A percentile compares a stretch with the other conserved stretches of the same genome.
phyloP scores from a whole-genome alignment of 192 early-diverging fungal species.

The Mortierella hygrophila region DNA sequence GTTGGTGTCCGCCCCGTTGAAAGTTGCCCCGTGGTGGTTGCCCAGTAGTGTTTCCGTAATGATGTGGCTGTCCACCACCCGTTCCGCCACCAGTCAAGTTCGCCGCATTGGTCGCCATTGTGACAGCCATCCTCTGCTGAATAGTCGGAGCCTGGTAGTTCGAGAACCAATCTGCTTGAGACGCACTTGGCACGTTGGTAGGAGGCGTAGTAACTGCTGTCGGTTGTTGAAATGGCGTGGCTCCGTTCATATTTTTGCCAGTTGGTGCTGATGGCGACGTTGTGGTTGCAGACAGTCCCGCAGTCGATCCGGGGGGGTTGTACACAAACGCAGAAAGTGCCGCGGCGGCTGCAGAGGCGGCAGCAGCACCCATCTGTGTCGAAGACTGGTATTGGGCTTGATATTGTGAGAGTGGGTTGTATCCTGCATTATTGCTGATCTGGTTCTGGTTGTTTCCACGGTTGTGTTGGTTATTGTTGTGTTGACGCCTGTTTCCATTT shows the following conservation, averaged over 20 bases:
- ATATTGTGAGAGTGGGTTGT: constrained; percentile 24
- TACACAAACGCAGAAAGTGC: constrained; percentile 26
- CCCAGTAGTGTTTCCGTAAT: background rate
- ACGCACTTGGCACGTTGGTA: background rate
- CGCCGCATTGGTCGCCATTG: constrained; percentile 14
- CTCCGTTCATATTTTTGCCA: background rate
- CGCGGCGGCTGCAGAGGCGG: constrained; percentile 43
- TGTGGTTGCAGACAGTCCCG: background rate
- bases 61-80: background rate
- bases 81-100: background rate
- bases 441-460: background rate
- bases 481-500: background rate
- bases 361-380: constrained; percentile 43
- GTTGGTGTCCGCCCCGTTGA: background rate
- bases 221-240: background rate
- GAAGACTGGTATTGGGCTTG: constrained; percentile 49
- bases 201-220: background rate
- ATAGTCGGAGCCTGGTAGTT: constrained; percentile 24
- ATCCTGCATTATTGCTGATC: background rate
- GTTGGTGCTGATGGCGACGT: background rate
- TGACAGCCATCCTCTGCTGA: constrained; percentile 31
- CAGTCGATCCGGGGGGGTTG: background rate
- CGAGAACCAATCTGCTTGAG: constrained; percentile 34
- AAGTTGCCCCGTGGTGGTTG: background rate
- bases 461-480: background rate